Percentiles rank a stretch among this genome's conserved stretches.
Evolutionary conservation across 257 asterid species (phyloP).

Genomic region (Marsdenia floribunda): DNA sequence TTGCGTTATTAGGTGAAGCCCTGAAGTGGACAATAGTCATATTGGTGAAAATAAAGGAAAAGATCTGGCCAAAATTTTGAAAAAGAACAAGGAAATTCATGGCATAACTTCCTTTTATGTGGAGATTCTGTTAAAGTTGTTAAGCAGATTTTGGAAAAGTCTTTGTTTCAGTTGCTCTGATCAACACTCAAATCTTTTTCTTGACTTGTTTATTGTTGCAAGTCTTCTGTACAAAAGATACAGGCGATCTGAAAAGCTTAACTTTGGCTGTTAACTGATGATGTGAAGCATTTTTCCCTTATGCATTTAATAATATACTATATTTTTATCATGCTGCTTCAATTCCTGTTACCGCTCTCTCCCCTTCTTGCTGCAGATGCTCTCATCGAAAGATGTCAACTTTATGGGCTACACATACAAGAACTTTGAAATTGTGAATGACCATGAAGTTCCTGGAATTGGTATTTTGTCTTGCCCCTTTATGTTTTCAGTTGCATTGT

Average conservation of each 20-base stretch:
- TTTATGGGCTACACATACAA: conserved; percentile 97
- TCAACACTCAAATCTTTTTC: neutral
- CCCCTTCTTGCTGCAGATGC: conserved; percentile 60
- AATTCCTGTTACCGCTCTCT: conserved; percentile 2
- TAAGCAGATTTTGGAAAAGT: neutral
- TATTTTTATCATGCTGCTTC: neutral
- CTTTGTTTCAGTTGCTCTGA: neutral
- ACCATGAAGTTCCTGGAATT: conserved; percentile 79
- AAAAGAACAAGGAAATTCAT: neutral
- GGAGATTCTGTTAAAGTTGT: neutral
- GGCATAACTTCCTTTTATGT: neutral
- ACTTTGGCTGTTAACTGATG: neutral
- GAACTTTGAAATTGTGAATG: conserved; percentile 90
- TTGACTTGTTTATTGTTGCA: neutral
- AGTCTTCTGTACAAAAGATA: neutral
- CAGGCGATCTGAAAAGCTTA: neutral
- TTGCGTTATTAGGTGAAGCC: neutral
- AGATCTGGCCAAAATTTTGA: neutral
- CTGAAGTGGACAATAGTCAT: neutral
- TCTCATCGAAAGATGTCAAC: conserved; percentile 91
- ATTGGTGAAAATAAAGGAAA: neutral
- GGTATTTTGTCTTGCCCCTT: conserved; percentile 36
- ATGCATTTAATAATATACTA: neutral
- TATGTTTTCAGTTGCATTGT: conserved; percentile 5
- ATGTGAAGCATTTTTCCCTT: neutral